Evolutionary conservation across 2,329 filamentous ascomycete species (phyloP), one percentile per base, ranked within the genome.

Genomic region (Fusarium mangiferae): DNA sequence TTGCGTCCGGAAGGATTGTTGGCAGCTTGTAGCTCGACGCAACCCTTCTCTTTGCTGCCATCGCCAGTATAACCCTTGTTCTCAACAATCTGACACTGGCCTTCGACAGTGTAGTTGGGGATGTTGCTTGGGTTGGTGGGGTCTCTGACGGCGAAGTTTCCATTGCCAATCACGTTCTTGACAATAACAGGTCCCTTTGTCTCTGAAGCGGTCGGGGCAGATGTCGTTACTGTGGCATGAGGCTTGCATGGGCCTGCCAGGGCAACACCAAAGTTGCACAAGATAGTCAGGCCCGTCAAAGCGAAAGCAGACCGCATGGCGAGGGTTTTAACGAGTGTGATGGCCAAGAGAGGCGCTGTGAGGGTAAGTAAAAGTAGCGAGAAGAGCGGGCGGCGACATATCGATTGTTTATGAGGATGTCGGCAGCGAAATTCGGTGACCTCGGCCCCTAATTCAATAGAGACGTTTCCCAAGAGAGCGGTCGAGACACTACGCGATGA

Each of bases 41-140:
- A 75, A 12, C 59, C 56, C 13, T 5, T 35, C 6, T 73, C 69
- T 20, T 57, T 73, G 24, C 64, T 73, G 6, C 44, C 44, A 1
- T 72, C 69, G 13, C 62, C 61, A 0, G 66, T 70, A 11, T 71
- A 58, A 1, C 71, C 70, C 12, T 60, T 42, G 5, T 69, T 54
- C 1, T 18, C 30, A 1, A 73, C 54, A 5, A 66, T 52, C 2
- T 66, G 26, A 0, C 8, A 36, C 2, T 69, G 24, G 0, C 70
- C 70, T n/a, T 66, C 64, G 1, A 73, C 11, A 3, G 7, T 11
- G 28, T 46, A 73, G 24, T 28, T 42, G 10, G 70, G 65, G 5
- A 70, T 38, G 13, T 20, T n/a, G 3, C 17, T 30, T 10, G 68
- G 68, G 15, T 62, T n/a, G 5, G 56, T 22, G 1, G 55, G 39